A percentile compares a stretch with the other conserved stretches of the same genome.
Evolutionary conservation across 768 basidiomycete species (phyloP).

Genomic region (Cystobasidium tubakii): DNA sequence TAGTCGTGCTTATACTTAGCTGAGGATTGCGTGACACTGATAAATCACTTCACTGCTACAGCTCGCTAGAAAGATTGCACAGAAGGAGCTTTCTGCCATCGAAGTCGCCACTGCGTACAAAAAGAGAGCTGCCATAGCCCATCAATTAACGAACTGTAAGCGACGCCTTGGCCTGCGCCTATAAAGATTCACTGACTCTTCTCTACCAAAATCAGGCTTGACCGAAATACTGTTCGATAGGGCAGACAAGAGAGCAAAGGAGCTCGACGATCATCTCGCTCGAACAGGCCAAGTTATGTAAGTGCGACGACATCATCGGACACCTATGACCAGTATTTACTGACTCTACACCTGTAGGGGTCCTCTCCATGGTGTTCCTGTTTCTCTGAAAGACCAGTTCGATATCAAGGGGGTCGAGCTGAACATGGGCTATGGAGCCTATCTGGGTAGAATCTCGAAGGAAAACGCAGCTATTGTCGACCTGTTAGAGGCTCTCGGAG

Average conservation of each 20-base stretch:
- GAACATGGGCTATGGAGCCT: conserved; percentile 43
- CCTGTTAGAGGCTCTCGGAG: conserved; percentile 54
- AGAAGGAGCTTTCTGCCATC: conserved; percentile 59
- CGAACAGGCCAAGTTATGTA: conserved; percentile 64
- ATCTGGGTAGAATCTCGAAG: conserved; percentile 37
- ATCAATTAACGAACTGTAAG: conserved; percentile 60
- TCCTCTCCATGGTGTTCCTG: conserved; percentile 42
- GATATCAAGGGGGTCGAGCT: conserved; percentile 45
- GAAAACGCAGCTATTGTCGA: conserved; percentile 24
- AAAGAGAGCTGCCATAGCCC: conserved; percentile 71
- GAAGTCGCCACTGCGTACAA: conserved; percentile 67
- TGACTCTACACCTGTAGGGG: neutral
- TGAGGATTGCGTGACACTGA: conserved; percentile 4
- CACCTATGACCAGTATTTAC: conserved; percentile 3
- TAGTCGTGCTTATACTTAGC: neutral
- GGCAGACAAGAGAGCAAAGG: conserved; percentile 60
- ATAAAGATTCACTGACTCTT: neutral
- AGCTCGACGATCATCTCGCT: conserved; percentile 62
- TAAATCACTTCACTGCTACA: conserved; percentile 21
- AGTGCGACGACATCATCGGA: conserved; percentile 55
- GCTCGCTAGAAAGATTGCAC: conserved; percentile 58
- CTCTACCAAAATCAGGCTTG: conserved; percentile 51
- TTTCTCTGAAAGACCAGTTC: conserved; percentile 50
- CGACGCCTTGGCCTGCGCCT: too few species aligned
- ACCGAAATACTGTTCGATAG: conserved; percentile 73